phyloP scores from a whole-genome alignment of 176 grass and related monocot genomes.

The Juncus inflexus region DNA sequence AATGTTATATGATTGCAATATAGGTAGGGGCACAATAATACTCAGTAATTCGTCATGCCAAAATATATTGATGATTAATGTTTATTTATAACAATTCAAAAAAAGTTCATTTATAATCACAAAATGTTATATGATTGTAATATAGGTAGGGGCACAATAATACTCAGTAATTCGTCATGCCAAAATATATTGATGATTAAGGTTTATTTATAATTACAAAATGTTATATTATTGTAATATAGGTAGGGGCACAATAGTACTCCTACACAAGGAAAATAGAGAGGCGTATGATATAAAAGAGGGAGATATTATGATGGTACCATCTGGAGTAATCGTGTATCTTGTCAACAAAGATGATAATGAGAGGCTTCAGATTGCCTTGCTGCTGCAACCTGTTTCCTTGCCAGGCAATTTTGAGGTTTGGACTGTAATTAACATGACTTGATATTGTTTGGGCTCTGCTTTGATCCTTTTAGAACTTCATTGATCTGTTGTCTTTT shows the following conservation, averaged over 20 bases:
- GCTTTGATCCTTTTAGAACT: background rate
- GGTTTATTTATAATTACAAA: too few species aligned
- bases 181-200: too few species aligned
- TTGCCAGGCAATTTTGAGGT: slow-evolving; percentile 53
- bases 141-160: slow-evolving; percentile 49
- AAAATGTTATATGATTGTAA: background rate
- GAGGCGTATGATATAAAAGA: slow-evolving; percentile 51
- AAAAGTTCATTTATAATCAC: too few species aligned
- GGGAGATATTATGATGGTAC: slow-evolving; percentile 63
- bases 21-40: background rate
- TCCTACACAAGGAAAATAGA: slow-evolving; percentile 32
- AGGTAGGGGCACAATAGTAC: slow-evolving; percentile 48
- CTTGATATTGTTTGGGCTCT: background rate
- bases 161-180: too few species aligned
- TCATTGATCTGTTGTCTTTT: background rate
- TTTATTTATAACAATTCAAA: too few species aligned
- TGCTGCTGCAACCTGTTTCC: slow-evolving; percentile 50
- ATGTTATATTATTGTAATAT: background rate
- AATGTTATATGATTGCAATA: too few species aligned
- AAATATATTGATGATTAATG: too few species aligned
- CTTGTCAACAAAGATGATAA: slow-evolving; percentile 46
- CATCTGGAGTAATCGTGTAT: slow-evolving; percentile 55
- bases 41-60: too few species aligned
- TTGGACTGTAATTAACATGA: background rate
- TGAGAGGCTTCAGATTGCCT: slow-evolving; percentile 48